phyloP scores from a whole-genome alignment of 108 stramenopile species.

The Nannochloropsis granulata region DNA sequence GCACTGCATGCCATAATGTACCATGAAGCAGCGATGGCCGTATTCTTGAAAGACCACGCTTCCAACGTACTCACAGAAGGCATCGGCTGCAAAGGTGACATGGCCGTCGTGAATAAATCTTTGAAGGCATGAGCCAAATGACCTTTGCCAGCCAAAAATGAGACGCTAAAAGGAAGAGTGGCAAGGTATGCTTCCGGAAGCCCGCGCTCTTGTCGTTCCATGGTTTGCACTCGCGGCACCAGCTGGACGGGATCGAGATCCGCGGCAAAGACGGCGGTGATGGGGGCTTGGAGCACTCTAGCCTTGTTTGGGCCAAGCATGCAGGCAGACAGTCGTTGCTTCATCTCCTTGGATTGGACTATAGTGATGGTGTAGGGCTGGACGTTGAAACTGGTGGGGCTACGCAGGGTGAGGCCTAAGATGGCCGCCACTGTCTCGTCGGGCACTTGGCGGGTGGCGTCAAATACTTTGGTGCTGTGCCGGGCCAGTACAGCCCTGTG shows the following conservation, averaged over 20 bases:
- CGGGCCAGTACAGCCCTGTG: background rate
- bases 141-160: constrained; percentile 41
- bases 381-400: constrained; percentile 63
- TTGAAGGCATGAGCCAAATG: constrained; percentile 33
- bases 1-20: constrained; percentile 58
- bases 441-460: background rate
- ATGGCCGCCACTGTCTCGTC: background rate
- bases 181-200: background rate
- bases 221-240: constrained; percentile 21
- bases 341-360: constrained; percentile 42
- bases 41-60: constrained; percentile 67
- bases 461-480: background rate
- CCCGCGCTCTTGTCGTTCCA: background rate
- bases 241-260: constrained; percentile 35
- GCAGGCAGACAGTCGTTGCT: constrained; percentile 41
- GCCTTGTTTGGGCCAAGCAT: constrained; percentile 54
- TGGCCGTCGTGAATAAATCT: constrained; percentile 6
- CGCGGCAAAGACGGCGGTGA: constrained; percentile 58
- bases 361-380: constrained; percentile 62
- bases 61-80: constrained; percentile 54
- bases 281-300: constrained; percentile 66
- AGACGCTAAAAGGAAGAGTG: constrained; percentile 32
- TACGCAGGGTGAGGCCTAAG: constrained; percentile 45
- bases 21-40: constrained; percentile 58
- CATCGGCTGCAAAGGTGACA: constrained; percentile 19